Base-by-base conservation (phyloP, 1,139 yeast species). In the Yamadazyma pseudoaaseri region DNA sequence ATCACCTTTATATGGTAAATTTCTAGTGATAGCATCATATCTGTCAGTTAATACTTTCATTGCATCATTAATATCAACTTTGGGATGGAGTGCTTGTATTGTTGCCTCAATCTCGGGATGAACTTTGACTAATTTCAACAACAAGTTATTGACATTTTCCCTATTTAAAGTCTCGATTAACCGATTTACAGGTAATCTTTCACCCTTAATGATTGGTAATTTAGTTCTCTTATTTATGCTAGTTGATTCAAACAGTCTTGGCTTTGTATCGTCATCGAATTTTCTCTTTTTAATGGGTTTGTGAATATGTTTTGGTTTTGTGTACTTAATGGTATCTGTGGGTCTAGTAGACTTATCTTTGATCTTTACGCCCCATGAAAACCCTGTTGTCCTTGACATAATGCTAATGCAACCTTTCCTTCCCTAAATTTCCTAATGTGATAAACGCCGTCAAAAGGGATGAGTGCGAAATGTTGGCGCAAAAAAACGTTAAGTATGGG, bases 1-100 rank as follows among this genome's bases (percentile, higher is more conserved):
- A 47, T 83, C 87, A 42, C 86, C 86, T 46, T 81, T 81, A 56
- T 84, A 86, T 1, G 96, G 96, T 43, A 86, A 59, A 39, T 73
- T 71, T 14, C 58, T 55, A 21, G 63, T 52, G 18, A 86, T 74
- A 3, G 50, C 49, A 11, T 69, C 63, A 33, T 73, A 61, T 47
- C 81, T 79, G 9, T 54, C 53, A 24, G 63, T 58, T 35, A 86
- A 61, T 21, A 77, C 64, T 9, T 60, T 63, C 18, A 82, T 55
- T 5, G 86, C 75, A 39, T 73, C 68, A 11, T 61, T 56, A 4
- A 79, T 68, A 0, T 79, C 64, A 9, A 89, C 78, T 33, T 67
- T 65, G 14, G 94, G 89, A 0, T 87, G 73, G 36, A 74, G 51
- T 34, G 62, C 60, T 16, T 65, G 51, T 21, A 86, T 63, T 28